Percentiles rank a stretch among this genome's conserved stretches.
These are phyloP conservation scores for Sporothrix dimorphospora DNA, from an alignment of 2,329 filamentous ascomycete species.

Conservation along the genomic window DNA sequence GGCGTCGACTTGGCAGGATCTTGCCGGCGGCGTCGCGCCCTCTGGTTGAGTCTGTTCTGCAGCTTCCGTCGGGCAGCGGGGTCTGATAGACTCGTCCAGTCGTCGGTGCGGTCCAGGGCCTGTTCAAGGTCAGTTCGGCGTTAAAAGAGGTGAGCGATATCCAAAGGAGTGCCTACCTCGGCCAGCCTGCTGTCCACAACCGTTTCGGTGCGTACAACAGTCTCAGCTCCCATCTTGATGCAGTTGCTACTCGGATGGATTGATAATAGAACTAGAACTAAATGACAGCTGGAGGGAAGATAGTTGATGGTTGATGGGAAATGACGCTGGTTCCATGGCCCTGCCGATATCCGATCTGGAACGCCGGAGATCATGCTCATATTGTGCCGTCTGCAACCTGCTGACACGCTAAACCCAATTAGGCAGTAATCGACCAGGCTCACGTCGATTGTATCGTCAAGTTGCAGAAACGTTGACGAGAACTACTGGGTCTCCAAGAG, in stretches of 20 bases:
- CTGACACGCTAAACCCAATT: constrained; percentile 12
- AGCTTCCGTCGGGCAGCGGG: neutral
- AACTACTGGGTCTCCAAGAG: neutral
- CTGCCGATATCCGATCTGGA: neutral
- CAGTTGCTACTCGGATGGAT: no score
- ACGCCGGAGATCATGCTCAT: neutral
- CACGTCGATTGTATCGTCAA: no score
- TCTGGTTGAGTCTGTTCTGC: constrained; percentile 15
- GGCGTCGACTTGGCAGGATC: neutral
- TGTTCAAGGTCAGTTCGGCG: neutral
- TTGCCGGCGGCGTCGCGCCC: neutral
- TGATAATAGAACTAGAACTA: neutral
- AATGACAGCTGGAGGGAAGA: neutral
- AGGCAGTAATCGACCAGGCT: neutral
- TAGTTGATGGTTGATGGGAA: neutral
- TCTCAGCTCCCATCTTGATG: neutral
- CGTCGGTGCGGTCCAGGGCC: neutral
- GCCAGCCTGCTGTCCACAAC: neutral
- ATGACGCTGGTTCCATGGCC: neutral
- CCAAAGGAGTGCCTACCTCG: neutral
- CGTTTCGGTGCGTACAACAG: neutral
- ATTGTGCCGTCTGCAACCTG: neutral
- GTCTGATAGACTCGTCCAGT: neutral
- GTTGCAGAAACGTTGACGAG: neutral
- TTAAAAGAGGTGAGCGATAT: neutral